Evolutionary conservation across 306 rosid species (phyloP), one percentile per base, ranked within the genome.

Genomic region (Crotalaria pallida): DNA sequence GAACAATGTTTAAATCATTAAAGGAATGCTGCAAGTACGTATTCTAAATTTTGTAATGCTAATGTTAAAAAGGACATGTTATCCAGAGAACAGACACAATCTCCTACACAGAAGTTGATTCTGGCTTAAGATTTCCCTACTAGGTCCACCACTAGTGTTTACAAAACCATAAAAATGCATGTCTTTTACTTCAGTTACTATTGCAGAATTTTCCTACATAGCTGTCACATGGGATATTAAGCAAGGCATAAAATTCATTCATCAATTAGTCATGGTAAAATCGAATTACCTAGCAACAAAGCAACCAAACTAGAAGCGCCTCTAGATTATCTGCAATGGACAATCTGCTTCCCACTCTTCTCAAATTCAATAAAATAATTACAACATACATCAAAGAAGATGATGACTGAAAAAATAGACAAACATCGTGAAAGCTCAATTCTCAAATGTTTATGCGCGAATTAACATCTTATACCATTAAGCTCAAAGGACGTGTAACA

Each of bases 1-100:
- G 1, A 83, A 56, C 65, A 74, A 40, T 21, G 85, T 47, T 8
- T 5, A n/a, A 85, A 66, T 86, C 86, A 26, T 69, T 58, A 70
- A 79, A 45, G 80, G 86, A 83, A 80, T 53, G 50, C 78, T 82
- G 31, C 29, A 56, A 55, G 29, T 43, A 33, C 40, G 45, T 18
- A 13, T 56, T 65, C 67, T 44, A 34, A 26, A 65, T 26, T 22
- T 13, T 18, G 19, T 24, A 47, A 15, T 67, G 67, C 24, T 11
- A 58, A 57, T 51, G 69, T 16, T 23, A 11, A 7, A 51, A 51
- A 52, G 16, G 29, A 15, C 3, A 8, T 44, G 41, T 43, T 56
- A 61, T 38, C 18, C 52, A 44, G 64, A 8, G 21, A 55, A 55
- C 29, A 63, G 47, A 31, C 17, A 43, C 29, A 12, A 33, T 51